These are phyloP conservation scores for Pseudocercospora crystallina DNA, from an alignment of 2,329 filamentous ascomycete species.

Conservation along the genomic window DNA sequence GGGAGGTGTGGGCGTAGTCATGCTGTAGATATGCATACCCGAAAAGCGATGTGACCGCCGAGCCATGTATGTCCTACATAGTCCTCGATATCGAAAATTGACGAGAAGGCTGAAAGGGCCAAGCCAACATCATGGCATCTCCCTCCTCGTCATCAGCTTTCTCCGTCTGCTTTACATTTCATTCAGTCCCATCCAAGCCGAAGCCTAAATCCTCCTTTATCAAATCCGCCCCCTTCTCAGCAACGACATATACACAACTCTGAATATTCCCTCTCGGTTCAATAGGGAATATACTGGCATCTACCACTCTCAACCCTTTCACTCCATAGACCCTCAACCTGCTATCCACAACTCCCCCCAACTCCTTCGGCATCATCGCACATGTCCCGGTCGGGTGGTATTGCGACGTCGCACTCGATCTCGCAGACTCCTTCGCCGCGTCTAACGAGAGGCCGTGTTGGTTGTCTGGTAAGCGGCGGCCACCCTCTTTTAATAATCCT, in stretches of 20 bases:
- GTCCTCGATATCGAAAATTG: too few species aligned
- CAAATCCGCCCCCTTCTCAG: constrained; percentile 23
- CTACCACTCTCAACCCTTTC: constrained; percentile 22
- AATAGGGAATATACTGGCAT: constrained; percentile 25
- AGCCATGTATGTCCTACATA: too few species aligned
- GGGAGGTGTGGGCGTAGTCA: constrained; percentile 87
- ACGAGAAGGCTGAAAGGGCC: too few species aligned
- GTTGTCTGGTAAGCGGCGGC: background rate
- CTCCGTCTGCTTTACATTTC: too few species aligned
- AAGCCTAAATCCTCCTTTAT: constrained; percentile 8
- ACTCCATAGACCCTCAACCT: constrained; percentile 22
- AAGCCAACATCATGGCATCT: too few species aligned
- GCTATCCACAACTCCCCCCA: constrained; percentile 25
- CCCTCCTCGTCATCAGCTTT: too few species aligned
- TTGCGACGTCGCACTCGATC: background rate
- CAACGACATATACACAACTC: constrained; percentile 25
- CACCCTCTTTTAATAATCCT: constrained; percentile 6
- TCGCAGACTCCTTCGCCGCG: too few species aligned
- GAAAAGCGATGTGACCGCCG: too few species aligned
- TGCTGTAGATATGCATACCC: constrained; percentile 57
- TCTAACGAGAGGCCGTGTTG: too few species aligned
- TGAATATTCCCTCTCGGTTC: constrained; percentile 22
- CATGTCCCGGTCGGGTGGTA: constrained; percentile 23
- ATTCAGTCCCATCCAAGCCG: too few species aligned
- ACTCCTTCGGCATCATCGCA: constrained; percentile 21